A percentile compares a stretch with the other conserved stretches of the same genome.
These are phyloP conservation scores for Solanum etuberosum DNA, from an alignment of 257 asterid species.

Conservation along the genomic window DNA sequence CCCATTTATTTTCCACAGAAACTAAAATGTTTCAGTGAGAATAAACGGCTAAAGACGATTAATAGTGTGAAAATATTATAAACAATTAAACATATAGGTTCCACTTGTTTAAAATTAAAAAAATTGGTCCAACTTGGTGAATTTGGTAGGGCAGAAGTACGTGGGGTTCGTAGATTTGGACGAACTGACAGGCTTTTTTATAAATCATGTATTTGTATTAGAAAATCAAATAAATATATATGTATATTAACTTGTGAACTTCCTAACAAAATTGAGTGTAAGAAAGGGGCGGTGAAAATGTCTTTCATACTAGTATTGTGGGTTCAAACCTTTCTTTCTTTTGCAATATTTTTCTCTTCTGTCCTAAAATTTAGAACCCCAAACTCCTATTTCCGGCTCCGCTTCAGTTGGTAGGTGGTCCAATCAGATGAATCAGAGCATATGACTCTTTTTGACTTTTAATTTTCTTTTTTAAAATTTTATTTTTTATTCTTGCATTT, in stretches of 20 bases:
- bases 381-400: no score
- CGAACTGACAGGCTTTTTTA: rapidly evolving
- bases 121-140: neutral
- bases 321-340: no score
- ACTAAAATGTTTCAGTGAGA: neutral
- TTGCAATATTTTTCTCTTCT: no score
- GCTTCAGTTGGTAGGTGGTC: neutral
- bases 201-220: no score
- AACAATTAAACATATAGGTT: neutral
- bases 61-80: neutral
- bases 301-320: neutral
- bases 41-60: neutral
- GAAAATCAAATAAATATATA: no score
- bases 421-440: neutral
- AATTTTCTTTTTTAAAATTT: neutral
- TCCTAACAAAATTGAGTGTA: neutral
- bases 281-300: no score
- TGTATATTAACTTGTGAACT: no score
- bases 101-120: neutral
- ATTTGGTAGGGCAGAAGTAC: neutral
- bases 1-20: neutral
- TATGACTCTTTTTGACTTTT: conserved; percentile 1
- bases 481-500: neutral
- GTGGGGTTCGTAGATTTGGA: no score
- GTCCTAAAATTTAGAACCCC: no score